These are phyloP conservation scores for Pichia rugopelliculosa DNA, from an alignment of 805 yeast genomes.

Conservation along the genomic window DNA sequence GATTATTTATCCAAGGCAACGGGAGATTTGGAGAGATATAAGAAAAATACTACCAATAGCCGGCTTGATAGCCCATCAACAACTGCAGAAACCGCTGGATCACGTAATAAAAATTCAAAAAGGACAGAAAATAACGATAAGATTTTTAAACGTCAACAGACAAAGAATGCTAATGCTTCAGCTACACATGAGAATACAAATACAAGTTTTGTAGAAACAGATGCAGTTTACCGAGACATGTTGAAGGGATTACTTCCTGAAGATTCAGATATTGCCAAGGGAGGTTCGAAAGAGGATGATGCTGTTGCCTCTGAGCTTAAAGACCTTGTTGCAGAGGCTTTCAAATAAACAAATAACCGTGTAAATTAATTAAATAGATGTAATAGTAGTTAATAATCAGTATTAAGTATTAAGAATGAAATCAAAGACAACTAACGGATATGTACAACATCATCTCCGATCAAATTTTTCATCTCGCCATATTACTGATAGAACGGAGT, in stretches of 20 bases:
- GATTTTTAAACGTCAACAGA: neutral
- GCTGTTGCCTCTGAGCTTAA: slow-evolving; percentile 26
- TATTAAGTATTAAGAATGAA: no score
- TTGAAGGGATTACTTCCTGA: slow-evolving; percentile 10
- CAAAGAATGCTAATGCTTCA: neutral
- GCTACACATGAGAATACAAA: neutral
- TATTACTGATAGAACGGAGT: neutral
- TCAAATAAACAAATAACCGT: slow-evolving; percentile 14
- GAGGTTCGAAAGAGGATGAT: slow-evolving; percentile 7
- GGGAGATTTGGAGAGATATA: slow-evolving; percentile 55
- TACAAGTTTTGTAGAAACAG: slow-evolving; percentile 9
- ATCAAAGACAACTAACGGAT: neutral
- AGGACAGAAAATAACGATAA: neutral
- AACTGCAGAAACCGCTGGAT: neutral
- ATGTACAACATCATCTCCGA: slow-evolving; percentile 6
- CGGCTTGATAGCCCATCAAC: no score
- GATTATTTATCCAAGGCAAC: slow-evolving; percentile 76
- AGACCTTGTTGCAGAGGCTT: slow-evolving; percentile 30
- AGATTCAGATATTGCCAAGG: neutral
- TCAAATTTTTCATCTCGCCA: neutral
- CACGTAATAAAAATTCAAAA: neutral
- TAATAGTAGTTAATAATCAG: neutral
- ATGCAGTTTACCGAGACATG: slow-evolving; percentile 18
- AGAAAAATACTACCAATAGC: slow-evolving; percentile 4
- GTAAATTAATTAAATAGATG: neutral